Evolutionary conservation across 768 basidiomycete genomes (phyloP).

Genomic region (Psilocybe subaeruginosa): DNA sequence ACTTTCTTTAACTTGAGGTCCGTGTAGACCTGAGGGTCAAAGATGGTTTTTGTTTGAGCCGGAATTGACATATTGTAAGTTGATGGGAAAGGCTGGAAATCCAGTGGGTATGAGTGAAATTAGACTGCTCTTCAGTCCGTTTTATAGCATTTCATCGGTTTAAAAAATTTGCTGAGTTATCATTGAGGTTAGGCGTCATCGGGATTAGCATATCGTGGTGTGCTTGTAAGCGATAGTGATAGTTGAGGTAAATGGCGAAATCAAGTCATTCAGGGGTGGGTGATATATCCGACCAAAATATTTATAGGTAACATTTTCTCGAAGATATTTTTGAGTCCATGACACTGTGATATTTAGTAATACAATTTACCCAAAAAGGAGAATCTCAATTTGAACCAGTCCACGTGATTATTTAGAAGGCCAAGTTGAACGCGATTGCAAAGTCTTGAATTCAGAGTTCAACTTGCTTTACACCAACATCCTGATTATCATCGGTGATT

Average conservation of each 20-base stretch:
- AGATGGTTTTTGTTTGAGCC: constrained; percentile 58
- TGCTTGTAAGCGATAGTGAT: neutral
- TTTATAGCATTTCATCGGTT: neutral
- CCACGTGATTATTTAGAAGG: constrained; percentile 27
- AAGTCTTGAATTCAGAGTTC: constrained; percentile 1
- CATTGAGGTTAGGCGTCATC: neutral
- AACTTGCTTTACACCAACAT: constrained; percentile 2
- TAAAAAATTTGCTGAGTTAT: neutral
- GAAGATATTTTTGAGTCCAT: neutral
- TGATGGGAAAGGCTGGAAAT: neutral
- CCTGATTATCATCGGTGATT: neutral
- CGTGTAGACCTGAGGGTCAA: constrained; percentile 72
- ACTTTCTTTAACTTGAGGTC: constrained; percentile 81
- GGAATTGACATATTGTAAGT: neutral
- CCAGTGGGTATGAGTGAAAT: neutral
- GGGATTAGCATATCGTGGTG: neutral
- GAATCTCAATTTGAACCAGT: constrained; percentile 6
- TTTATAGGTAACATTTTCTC: too few species aligned
- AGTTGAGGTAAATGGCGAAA: neutral
- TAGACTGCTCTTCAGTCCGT: neutral
- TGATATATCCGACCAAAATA: too few species aligned
- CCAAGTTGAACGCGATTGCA: neutral
- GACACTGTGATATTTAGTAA: neutral
- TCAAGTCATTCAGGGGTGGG: neutral
- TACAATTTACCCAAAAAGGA: constrained; percentile 17